Percentiles rank a stretch among this genome's conserved stretches.
Conservation (phyloP, 805 yeast species). For the Ogataea methylovora region DNA sequence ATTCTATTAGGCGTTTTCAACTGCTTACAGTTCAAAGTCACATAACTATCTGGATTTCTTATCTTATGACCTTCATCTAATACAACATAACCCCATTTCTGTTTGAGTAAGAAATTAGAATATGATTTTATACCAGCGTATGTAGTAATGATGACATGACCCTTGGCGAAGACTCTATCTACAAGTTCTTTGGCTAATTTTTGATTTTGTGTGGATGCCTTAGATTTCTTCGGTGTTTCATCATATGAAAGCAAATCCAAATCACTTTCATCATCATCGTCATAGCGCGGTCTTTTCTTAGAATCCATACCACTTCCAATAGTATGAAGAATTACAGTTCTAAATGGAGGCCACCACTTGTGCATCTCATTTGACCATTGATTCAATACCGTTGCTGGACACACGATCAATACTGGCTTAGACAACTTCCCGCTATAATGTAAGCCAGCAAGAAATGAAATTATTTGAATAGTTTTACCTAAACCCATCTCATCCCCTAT, state of each 20-base stretch:
- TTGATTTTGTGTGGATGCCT: conserved; percentile 20
- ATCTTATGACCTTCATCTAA: conserved; percentile 97
- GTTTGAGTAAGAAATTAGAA: conserved; percentile 55
- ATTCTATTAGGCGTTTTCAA: conserved; percentile 78
- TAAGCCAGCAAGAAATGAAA: conserved; percentile 83
- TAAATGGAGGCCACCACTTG: conserved; percentile 95
- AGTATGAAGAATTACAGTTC: conserved; percentile 82
- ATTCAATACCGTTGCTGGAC: conserved; percentile 93
- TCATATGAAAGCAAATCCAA: conserved; percentile 37
- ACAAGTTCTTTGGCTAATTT: conserved; percentile 34
- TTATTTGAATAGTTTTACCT: conserved; percentile 91
- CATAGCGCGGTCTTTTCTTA: conserved; percentile 21
- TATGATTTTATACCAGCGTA: conserved; percentile 51
- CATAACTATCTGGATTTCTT: conserved; percentile 86
- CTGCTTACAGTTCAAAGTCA: conserved; percentile 79
- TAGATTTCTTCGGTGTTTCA: conserved; percentile 24
- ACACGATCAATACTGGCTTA: conserved; percentile 79
- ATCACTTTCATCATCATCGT: conserved; percentile 38
- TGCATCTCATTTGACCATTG: conserved; percentile 98
- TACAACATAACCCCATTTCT: conserved; percentile 83
- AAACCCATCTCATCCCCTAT: conserved; percentile 98
- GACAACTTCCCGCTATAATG: conserved; percentile 72
- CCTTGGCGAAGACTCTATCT: conserved; percentile 52
- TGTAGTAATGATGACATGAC: conserved; percentile 85
- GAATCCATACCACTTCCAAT: conserved; percentile 79